phyloP scores from a whole-genome alignment of 129 eudicot species.

The Smallanthus sonchifolius region DNA sequence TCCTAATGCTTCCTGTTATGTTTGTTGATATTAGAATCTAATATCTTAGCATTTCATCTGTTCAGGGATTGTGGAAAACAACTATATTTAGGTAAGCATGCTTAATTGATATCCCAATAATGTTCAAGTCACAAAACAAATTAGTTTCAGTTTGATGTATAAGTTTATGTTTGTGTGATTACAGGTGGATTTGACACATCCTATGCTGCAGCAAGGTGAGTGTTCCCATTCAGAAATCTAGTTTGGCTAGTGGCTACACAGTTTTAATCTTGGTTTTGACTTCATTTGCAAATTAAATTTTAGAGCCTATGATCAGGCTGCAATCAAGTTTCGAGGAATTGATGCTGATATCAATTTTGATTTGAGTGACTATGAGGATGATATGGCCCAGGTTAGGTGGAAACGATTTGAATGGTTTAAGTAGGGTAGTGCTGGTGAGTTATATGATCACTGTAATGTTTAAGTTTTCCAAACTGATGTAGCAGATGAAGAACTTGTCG shows the following conservation, averaged over 20 bases:
- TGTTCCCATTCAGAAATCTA: neutral
- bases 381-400: conserved; percentile 54
- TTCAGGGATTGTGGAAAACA: conserved; percentile 99
- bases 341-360: conserved; percentile 84
- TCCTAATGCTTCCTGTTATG: neutral
- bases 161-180: conserved; percentile 13
- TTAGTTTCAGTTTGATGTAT: neutral
- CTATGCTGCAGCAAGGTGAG: conserved; percentile 94
- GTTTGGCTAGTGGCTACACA: neutral
- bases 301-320: conserved; percentile 96
- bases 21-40: conserved; percentile 23
- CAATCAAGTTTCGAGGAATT: conserved; percentile 86
- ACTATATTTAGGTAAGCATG: conserved; percentile 72
- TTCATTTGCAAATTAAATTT: conserved; percentile 8
- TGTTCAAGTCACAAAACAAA: neutral
- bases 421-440: neutral
- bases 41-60: conserved; percentile 4
- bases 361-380: conserved; percentile 68
- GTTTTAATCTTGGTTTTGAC: conserved; percentile 2
- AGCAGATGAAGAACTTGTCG: conserved; percentile 58
- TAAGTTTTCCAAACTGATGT: conserved; percentile 12
- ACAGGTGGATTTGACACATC: conserved; percentile 96
- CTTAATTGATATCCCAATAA: neutral
- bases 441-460: neutral
- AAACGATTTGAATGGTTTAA: too few species aligned